These are phyloP conservation scores for Globisporangium polare DNA, from an alignment of 352 stramenopile genomes.

Conservation along the genomic window DNA sequence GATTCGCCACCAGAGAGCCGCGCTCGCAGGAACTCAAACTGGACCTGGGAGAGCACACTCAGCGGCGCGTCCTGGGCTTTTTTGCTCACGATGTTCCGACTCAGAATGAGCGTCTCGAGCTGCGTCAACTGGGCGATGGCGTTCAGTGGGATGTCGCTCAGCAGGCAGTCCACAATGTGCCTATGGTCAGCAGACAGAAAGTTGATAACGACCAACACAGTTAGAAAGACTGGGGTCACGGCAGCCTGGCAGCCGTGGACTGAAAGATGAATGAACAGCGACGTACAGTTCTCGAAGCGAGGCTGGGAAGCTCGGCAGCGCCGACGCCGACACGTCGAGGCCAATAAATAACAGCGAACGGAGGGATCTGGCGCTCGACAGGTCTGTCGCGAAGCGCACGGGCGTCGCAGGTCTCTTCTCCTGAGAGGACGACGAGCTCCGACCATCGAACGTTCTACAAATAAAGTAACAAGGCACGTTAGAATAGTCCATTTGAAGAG, in stretches of 20 bases:
- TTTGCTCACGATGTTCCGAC: not conserved
- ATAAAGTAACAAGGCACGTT: not conserved
- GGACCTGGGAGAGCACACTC: not conserved
- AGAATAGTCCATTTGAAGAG: not conserved
- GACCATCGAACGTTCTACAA: slow-evolving; percentile 9
- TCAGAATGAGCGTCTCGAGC: slow-evolving; percentile 19
- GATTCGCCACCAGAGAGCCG: not conserved
- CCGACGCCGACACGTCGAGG: slow-evolving; percentile 22
- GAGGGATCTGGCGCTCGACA: slow-evolving; percentile 3
- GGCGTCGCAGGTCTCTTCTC: not conserved
- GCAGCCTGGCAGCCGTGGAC: not conserved
- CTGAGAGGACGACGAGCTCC: not conserved
- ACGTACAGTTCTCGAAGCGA: slow-evolving; percentile 20
- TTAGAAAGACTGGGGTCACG: not conserved
- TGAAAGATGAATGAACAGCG: not conserved
- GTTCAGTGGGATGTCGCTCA: slow-evolving; percentile 16
- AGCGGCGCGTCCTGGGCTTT: not conserved
- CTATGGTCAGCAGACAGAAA: not conserved
- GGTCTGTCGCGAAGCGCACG: slow-evolving; percentile 1
- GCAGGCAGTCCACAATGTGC: slow-evolving; percentile 22
- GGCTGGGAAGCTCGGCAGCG: slow-evolving; percentile 20
- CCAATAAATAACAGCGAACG: slow-evolving; percentile 29
- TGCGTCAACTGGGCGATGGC: slow-evolving; percentile 16
- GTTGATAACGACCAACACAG: not conserved
- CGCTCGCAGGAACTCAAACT: slow-evolving; percentile 2